Conservation (phyloP, 208 protist genomes). For the Leishmania tarentolae region DNA sequence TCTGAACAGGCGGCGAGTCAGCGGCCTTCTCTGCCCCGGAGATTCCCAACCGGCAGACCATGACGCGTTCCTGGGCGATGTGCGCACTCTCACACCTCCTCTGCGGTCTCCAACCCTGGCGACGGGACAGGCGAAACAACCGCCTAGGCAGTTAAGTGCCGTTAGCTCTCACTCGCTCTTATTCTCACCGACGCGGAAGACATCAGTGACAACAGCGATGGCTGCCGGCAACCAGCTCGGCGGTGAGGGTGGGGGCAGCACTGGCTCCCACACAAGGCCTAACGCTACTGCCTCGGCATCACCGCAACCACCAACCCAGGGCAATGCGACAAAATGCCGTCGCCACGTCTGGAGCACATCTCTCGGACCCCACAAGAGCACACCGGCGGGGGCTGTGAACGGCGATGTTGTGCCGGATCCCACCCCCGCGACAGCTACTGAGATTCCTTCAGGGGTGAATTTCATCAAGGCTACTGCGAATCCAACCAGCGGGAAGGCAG, state of each 20-base stretch:
- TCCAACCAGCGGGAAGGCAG: background rate
- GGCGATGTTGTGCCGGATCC: conserved; percentile 5
- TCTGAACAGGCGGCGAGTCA: background rate
- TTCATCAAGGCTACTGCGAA: background rate
- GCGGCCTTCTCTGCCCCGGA: background rate
- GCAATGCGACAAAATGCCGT: conserved; percentile 1
- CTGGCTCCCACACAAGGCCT: background rate
- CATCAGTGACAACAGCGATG: background rate
- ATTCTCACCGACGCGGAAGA: background rate
- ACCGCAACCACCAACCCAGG: background rate
- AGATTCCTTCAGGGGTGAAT: background rate
- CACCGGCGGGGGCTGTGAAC: conserved; percentile 6
- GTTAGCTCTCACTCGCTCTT: background rate
- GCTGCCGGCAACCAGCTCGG: background rate
- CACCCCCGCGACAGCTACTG: background rate
- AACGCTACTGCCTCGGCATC: background rate
- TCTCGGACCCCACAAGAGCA: background rate
- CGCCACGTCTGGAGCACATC: conserved; percentile 17
- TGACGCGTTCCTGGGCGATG: conserved; percentile 18
- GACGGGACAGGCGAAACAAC: background rate
- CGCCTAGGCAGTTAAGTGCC: background rate
- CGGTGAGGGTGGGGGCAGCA: background rate
- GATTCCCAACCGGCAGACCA: conserved; percentile 15
- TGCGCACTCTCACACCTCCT: conserved; percentile 6
- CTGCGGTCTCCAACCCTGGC: background rate